Evolutionary conservation across 2,329 filamentous ascomycete species (phyloP).

Genomic region (Claviceps sp.): DNA sequence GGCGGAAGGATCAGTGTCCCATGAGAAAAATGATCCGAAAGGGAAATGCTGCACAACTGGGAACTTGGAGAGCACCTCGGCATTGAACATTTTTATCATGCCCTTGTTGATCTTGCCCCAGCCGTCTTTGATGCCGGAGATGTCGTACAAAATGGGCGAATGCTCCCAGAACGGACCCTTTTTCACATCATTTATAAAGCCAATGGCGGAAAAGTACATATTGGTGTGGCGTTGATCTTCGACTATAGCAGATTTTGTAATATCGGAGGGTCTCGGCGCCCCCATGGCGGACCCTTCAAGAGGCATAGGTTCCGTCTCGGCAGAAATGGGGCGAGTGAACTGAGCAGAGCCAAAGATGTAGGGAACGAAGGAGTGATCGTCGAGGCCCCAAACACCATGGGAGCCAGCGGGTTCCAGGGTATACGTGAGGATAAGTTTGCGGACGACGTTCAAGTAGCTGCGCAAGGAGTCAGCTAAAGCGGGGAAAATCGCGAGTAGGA

Average conservation of each 20-base stretch:
- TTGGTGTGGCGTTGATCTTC: constrained; percentile 52
- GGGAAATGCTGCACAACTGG: constrained; percentile 96
- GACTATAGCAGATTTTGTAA: constrained; percentile 52
- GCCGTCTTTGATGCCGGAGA: constrained; percentile 80
- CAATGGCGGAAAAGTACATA: constrained; percentile 90
- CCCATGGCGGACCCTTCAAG: constrained; percentile 63
- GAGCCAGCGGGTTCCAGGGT: constrained; percentile 91
- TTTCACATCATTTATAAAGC: constrained; percentile 96
- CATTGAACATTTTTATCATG: constrained; percentile 99
- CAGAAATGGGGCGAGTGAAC: constrained; percentile 59
- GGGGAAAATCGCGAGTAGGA: not conserved
- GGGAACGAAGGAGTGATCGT: constrained; percentile 87
- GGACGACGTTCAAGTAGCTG: constrained; percentile 69
- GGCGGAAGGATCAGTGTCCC: constrained; percentile 55
- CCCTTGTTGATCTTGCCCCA: constrained; percentile 99
- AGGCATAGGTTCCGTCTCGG: constrained; percentile 47
- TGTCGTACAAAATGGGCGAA: constrained; percentile 85
- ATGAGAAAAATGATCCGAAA: constrained; percentile 69
- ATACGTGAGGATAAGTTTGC: constrained; percentile 76
- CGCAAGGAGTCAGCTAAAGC: not conserved
- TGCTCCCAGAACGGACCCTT: constrained; percentile 95
- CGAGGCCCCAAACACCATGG: constrained; percentile 96
- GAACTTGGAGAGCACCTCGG: constrained; percentile 90
- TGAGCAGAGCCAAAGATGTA: constrained; percentile 96
- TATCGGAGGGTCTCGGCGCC: constrained; percentile 57